A percentile compares a stretch with the other conserved stretches of the same genome.
Evolutionary conservation across 805 yeast species (phyloP).

Genomic region (Kodamaea nitidulidarum): DNA sequence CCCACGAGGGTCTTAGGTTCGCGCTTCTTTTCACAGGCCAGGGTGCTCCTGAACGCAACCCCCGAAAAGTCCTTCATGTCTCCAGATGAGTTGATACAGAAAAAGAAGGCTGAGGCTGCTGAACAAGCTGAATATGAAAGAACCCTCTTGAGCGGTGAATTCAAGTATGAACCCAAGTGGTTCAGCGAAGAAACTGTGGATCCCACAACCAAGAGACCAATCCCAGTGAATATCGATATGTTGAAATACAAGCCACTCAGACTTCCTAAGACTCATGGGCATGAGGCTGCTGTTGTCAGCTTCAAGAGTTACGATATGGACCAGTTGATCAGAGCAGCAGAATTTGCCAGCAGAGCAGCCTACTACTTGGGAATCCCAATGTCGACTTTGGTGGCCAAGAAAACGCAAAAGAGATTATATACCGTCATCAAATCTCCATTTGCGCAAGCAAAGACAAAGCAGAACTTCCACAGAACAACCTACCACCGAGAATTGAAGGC

Average conservation of each 20-base stretch:
- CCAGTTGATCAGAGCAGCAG: constrained; percentile 70
- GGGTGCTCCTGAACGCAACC: background rate
- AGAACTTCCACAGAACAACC: constrained; percentile 88
- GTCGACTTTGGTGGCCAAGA: constrained; percentile 65
- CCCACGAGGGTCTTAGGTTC: background rate
- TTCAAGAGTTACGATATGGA: constrained; percentile 69
- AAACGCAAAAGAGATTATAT: constrained; percentile 77
- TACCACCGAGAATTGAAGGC: constrained; percentile 69
- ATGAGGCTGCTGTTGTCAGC: constrained; percentile 71
- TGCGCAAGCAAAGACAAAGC: constrained; percentile 90
- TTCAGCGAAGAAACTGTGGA: constrained; percentile 20
- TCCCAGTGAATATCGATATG: constrained; percentile 83
- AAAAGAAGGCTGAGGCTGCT: constrained; percentile 18
- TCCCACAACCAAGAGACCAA: constrained; percentile 41
- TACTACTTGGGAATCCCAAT: constrained; percentile 86
- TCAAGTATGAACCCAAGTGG: constrained; percentile 30
- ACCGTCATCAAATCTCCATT: constrained; percentile 92
- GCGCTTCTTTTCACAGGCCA: constrained; percentile 6
- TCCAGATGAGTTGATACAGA: constrained; percentile 32
- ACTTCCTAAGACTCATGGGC: constrained; percentile 63
- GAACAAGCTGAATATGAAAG: constrained; percentile 26
- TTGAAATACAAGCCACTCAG: constrained; percentile 77
- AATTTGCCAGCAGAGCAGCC: constrained; percentile 87
- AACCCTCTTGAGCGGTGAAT: constrained; percentile 23
- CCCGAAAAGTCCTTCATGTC: constrained; percentile 17